Conservation (phyloP, 2,329 filamentous ascomycete genomes). For the Pseudovirgaria hyperparasitica region DNA sequence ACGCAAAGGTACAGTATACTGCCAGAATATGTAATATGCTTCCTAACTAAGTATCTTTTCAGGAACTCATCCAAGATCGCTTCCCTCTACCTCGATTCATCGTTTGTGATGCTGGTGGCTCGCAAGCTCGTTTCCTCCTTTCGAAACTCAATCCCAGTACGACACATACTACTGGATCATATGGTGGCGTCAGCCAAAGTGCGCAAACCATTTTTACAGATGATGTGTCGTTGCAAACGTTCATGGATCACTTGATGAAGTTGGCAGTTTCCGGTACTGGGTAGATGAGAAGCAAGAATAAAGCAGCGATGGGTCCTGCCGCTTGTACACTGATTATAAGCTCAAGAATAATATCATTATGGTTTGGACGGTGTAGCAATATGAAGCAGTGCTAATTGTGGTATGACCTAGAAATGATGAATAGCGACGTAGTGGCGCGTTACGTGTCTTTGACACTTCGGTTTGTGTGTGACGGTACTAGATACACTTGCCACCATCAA, state of each 20-base stretch:
- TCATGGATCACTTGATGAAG: constrained; percentile 99
- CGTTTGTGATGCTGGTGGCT: constrained; percentile 95
- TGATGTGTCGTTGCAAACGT: constrained; percentile 93
- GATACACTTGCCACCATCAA: constrained; percentile 26
- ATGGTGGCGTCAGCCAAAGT: constrained; percentile 77
- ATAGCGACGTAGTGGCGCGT: too few species aligned
- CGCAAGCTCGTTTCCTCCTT: constrained; percentile 89
- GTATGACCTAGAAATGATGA: too few species aligned
- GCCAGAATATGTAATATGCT: constrained; percentile 1
- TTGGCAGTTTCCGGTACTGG: constrained; percentile 24
- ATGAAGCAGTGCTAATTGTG: too few species aligned
- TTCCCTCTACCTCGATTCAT: constrained; percentile 99
- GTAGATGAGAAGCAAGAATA: too few species aligned
- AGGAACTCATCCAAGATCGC: constrained; percentile 93
- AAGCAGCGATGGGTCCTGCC: too few species aligned
- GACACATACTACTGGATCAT: constrained; percentile 85
- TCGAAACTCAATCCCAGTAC: constrained; percentile 97
- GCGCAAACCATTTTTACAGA: constrained; percentile 99
- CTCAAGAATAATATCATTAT: too few species aligned
- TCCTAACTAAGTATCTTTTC: constrained; percentile 7
- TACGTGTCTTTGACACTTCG: too few species aligned
- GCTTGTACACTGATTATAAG: too few species aligned
- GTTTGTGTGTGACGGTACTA: too few species aligned
- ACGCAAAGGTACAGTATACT: constrained; percentile 63
- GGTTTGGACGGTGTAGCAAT: too few species aligned